These are phyloP conservation scores for barrel medic (Medicago truncatula) DNA, from an alignment of 306 rosid genomes.

Conservation along the genomic window DNA sequence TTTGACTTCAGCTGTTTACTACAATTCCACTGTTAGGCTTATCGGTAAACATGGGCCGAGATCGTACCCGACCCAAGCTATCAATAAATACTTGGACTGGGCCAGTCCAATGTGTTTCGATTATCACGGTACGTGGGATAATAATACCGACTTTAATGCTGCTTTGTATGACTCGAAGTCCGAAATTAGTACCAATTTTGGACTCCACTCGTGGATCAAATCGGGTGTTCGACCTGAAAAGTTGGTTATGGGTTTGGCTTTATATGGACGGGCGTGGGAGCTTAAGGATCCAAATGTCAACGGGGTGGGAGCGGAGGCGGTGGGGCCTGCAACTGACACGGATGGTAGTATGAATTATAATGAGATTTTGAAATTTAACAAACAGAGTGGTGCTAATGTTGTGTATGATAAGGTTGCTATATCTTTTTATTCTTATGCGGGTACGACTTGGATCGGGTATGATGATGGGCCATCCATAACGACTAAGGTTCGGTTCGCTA, in stretches of 20 bases:
- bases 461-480: slow-evolving; percentile 62
- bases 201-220: slow-evolving; percentile 69
- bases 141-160: slow-evolving; percentile 59
- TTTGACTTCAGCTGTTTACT: slow-evolving; percentile 70
- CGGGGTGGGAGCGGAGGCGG: slow-evolving; percentile 56
- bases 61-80: slow-evolving; percentile 59
- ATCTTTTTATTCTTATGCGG: slow-evolving; percentile 62
- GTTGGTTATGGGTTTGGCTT: slow-evolving; percentile 73
- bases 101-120: slow-evolving; percentile 82
- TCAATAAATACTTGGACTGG: slow-evolving; percentile 62
- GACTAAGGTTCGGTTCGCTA: slow-evolving; percentile 58
- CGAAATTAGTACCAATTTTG: slow-evolving; percentile 56
- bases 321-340: slow-evolving; percentile 57
- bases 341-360: slow-evolving; percentile 59
- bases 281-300: slow-evolving; percentile 50
- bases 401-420: slow-evolving; percentile 58
- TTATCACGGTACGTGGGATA: slow-evolving; percentile 71
- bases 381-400: slow-evolving; percentile 40
- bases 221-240: slow-evolving; percentile 58
- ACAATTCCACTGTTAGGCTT: slow-evolving; percentile 45
- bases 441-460: slow-evolving; percentile 75
- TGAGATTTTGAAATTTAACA: slow-evolving; percentile 54
- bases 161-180: slow-evolving; percentile 58
- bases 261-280: slow-evolving; percentile 75
- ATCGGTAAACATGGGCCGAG: slow-evolving; percentile 42